Percentiles rank a stretch among this genome's conserved stretches.
These are phyloP conservation scores for Myrica gale DNA, from an alignment of 306 rosid species.

Conservation along the genomic window DNA sequence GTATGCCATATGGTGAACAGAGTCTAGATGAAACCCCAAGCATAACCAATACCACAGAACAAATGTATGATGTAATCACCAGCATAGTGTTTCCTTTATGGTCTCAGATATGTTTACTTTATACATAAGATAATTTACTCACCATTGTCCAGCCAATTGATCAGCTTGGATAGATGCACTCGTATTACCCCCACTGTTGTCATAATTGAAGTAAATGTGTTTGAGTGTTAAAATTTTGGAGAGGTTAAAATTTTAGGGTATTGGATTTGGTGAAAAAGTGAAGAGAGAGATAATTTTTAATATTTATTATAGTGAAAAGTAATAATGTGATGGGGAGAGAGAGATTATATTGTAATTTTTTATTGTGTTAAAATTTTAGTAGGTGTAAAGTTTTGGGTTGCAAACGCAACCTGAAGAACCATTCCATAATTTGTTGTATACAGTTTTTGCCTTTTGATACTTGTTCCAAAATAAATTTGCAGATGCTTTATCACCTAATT, in stretches of 20 bases:
- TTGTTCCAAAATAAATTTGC: constrained; percentile 69
- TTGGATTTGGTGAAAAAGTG: too few relatives aligned
- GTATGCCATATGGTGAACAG: neutral
- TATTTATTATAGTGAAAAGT: too few relatives aligned
- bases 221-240: too few relatives aligned
- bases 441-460: constrained; percentile 76
- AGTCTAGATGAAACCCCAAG: neutral
- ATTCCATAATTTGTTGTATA: constrained; percentile 81
- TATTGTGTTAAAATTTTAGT: too few relatives aligned
- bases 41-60: neutral
- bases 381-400: too few relatives aligned
- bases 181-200: constrained; percentile 59
- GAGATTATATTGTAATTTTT: too few relatives aligned
- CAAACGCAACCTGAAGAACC: too few relatives aligned
- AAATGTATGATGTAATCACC: neutral
- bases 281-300: too few relatives aligned
- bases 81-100: neutral
- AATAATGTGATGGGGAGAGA: too few relatives aligned
- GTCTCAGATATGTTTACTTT: neutral
- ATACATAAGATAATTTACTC: constrained; percentile 25
- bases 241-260: too few relatives aligned
- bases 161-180: constrained; percentile 94
- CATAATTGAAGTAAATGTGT: constrained; percentile 92
- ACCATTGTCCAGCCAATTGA: constrained; percentile 98
- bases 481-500: constrained; percentile 73